Percentiles rank a stretch among this genome's conserved stretches.
Evolutionary conservation across 2,329 filamentous ascomycete genomes (phyloP).

Genomic region (Pseudogymnoascus sp.): DNA sequence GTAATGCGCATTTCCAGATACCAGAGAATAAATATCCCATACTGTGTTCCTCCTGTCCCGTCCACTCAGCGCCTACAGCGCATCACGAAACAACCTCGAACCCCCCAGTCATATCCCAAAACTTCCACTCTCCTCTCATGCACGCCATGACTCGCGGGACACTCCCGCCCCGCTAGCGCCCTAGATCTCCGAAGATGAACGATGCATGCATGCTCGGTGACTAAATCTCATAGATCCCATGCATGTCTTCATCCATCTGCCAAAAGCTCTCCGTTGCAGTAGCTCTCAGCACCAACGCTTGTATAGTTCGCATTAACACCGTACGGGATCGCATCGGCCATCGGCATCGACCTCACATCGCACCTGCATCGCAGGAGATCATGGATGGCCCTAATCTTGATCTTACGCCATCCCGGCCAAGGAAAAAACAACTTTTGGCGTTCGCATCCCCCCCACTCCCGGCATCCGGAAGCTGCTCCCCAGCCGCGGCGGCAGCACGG

Average conservation of each 20-base stretch:
- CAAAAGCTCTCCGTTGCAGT: neutral
- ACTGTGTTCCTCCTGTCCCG: neutral
- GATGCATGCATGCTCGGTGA: neutral
- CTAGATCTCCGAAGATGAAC: neutral
- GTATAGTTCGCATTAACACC: neutral
- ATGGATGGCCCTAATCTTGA: neutral
- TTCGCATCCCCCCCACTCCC: neutral
- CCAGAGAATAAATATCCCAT: neutral
- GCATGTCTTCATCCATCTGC: neutral
- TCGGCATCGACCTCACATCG: neutral
- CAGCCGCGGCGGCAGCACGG: neutral
- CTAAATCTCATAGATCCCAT: neutral
- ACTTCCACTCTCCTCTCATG: neutral
- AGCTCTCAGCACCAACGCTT: neutral
- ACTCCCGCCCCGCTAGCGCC: neutral
- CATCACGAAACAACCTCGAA: neutral
- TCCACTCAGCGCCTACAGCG: neutral
- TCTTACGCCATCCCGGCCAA: neutral
- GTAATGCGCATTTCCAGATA: neutral
- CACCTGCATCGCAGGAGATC: neutral
- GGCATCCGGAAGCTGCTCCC: neutral
- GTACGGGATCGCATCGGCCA: neutral
- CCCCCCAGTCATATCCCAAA: neutral
- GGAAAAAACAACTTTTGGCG: neutral
- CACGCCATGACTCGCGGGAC: neutral